phyloP scores from a whole-genome alignment of 2,329 filamentous ascomycete genomes.

The Paecilomyces fulvus region DNA sequence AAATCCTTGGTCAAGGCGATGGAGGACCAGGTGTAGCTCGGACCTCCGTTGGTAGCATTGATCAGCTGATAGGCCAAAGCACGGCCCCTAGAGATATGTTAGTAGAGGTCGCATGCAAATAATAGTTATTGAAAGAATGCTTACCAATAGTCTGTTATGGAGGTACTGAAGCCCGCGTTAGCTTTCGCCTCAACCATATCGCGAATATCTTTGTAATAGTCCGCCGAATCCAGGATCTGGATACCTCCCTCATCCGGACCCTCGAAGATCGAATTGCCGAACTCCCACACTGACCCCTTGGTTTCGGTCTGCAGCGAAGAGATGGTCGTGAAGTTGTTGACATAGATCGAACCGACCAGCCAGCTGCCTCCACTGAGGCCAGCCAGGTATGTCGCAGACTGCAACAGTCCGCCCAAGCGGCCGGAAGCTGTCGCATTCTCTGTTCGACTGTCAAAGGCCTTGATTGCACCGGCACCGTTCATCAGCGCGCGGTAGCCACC shows the following conservation, averaged over 20 bases:
- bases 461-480: conserved; percentile 70
- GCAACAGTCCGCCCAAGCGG: conserved; percentile 71
- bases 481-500: conserved; percentile 82
- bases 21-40: conserved; percentile 73
- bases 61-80: conserved; percentile 81
- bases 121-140: conserved; percentile 1
- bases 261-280: conserved; percentile 53
- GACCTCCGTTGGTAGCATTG: conserved; percentile 65
- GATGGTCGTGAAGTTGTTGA: conserved; percentile 69
- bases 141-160: conserved; percentile 78
- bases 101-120: neutral
- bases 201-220: conserved; percentile 56
- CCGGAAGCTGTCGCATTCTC: conserved; percentile 51
- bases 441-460: conserved; percentile 71
- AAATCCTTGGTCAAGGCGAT: conserved; percentile 59
- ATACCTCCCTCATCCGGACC: conserved; percentile 45
- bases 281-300: conserved; percentile 50
- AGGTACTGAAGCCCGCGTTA: conserved; percentile 57
- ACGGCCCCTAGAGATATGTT: conserved; percentile 46
- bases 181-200: conserved; percentile 53
- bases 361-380: conserved; percentile 77
- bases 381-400: conserved; percentile 70
- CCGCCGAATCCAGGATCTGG: conserved; percentile 35
- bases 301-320: conserved; percentile 43
- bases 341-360: conserved; percentile 72